A percentile compares a stretch with the other conserved stretches of the same genome.
These are phyloP conservation scores for Diaporthe citri DNA, from an alignment of 2,329 filamentous ascomycete genomes.

Conservation along the genomic window DNA sequence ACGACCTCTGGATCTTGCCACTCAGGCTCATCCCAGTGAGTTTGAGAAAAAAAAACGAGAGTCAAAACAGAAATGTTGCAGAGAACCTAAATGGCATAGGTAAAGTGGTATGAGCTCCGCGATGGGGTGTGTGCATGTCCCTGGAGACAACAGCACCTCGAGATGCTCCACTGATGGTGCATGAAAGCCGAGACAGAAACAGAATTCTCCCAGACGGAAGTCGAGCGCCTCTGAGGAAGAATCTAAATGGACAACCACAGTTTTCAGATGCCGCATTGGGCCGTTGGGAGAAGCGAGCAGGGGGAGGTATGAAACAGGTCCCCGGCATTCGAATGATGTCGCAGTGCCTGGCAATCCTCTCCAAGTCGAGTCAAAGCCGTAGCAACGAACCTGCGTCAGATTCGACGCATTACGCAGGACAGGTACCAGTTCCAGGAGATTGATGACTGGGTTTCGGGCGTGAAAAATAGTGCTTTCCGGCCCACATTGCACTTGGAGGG, in stretches of 20 bases:
- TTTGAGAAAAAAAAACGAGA: background rate
- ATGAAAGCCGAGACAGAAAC: rapidly evolving
- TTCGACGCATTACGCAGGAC: background rate
- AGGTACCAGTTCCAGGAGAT: background rate
- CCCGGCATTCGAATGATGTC: background rate
- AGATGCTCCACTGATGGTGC: background rate
- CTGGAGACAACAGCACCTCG: background rate
- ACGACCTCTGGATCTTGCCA: background rate
- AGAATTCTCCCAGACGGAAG: background rate
- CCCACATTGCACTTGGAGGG: background rate
- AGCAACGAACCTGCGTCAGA: background rate
- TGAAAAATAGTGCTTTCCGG: no score
- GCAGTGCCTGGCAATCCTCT: rapidly evolving
- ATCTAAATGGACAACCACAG: background rate
- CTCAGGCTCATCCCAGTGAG: background rate
- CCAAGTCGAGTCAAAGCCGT: background rate
- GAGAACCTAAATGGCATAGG: no score
- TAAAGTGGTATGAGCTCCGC: no score
- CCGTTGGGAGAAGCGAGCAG: background rate
- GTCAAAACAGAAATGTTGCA: background rate
- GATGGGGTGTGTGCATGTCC: background rate
- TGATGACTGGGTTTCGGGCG: background rate
- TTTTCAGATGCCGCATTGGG: background rate
- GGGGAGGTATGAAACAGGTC: rapidly evolving
- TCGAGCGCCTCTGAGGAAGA: background rate